Evolutionary conservation across 495 filamentous ascomycete species (phyloP).

Genomic region (Sordaria brevicollis): DNA sequence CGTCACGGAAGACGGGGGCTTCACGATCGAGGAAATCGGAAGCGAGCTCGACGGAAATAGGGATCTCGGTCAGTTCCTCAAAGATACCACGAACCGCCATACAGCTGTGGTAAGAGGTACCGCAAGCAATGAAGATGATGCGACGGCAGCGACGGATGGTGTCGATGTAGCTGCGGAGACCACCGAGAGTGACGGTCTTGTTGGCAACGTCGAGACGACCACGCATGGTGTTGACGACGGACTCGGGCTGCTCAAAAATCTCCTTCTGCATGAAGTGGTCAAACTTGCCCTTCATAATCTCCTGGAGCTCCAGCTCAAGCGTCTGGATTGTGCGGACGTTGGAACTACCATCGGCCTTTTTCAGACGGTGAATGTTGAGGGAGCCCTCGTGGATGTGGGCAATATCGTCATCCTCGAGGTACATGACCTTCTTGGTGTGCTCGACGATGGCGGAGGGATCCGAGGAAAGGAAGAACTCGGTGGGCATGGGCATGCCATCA

Average conservation of each 20-base stretch:
- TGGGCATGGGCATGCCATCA: slow-evolving; percentile 93
- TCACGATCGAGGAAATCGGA: slow-evolving; percentile 97
- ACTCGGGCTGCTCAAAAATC: slow-evolving; percentile 99
- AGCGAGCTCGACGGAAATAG: slow-evolving; percentile 90
- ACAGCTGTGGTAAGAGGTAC: slow-evolving; percentile 96
- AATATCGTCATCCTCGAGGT: slow-evolving; percentile 98
- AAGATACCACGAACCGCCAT: slow-evolving; percentile 98
- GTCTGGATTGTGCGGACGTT: slow-evolving; percentile 97
- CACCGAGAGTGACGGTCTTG: slow-evolving; percentile 90
- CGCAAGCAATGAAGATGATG: slow-evolving; percentile 97
- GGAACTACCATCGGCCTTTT: slow-evolving; percentile 90
- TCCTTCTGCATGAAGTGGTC: slow-evolving; percentile 99
- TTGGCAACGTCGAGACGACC: slow-evolving; percentile 88
- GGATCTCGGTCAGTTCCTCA: slow-evolving; percentile 96
- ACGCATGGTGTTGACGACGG: slow-evolving; percentile 98
- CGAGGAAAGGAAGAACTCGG: slow-evolving; percentile 97
- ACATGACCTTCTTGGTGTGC: slow-evolving; percentile 99
- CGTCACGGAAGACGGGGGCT: slow-evolving; percentile 98
- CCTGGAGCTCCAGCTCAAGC: slow-evolving; percentile 94
- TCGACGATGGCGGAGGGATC: slow-evolving; percentile 97
- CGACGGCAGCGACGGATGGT: slow-evolving; percentile 93
- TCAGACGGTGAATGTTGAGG: slow-evolving; percentile 95
- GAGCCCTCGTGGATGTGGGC: slow-evolving; percentile 98
- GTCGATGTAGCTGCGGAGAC: slow-evolving; percentile 86
- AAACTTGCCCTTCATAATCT: slow-evolving; percentile 99